A percentile compares a stretch with the other conserved stretches of the same genome.
phyloP scores from a whole-genome alignment of 768 basidiomycete genomes.

The Multifurca ochricompacta region DNA sequence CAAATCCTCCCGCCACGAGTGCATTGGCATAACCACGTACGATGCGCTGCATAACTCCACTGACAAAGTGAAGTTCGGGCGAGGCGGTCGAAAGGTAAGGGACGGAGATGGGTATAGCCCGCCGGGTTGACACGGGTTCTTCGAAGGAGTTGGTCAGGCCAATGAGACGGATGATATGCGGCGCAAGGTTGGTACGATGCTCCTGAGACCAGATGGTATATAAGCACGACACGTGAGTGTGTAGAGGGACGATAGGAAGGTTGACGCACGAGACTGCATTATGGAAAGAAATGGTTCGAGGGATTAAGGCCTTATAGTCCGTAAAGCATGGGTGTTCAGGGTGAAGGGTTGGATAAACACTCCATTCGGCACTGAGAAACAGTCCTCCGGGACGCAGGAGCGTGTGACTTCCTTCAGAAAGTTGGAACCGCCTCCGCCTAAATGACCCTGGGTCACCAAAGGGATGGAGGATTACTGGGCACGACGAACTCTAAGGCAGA shows the following conservation, averaged over 20 bases:
- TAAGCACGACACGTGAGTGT: neutral
- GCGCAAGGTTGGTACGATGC: conserved; percentile 10
- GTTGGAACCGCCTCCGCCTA: conserved; percentile 50
- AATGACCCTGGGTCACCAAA: conserved; percentile 16
- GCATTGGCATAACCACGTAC: conserved; percentile 6
- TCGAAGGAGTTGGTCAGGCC: conserved; percentile 2
- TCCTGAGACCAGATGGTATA: neutral
- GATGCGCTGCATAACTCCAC: conserved; percentile 3
- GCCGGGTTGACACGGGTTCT: conserved; percentile 7
- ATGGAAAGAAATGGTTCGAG: conserved; percentile 10
- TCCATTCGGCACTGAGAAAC: conserved; percentile 60
- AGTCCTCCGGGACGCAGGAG: conserved; percentile 67
- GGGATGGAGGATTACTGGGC: neutral
- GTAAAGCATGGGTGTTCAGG: conserved; percentile 9
- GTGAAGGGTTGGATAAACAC: conserved; percentile 30
- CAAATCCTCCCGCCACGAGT: conserved; percentile 1
- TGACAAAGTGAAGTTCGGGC: neutral
- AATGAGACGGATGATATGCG: conserved; percentile 6
- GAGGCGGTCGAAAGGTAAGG: neutral
- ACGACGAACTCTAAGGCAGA: conserved; percentile 53
- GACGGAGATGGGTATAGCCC: conserved; percentile 14
- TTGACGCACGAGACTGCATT: conserved; percentile 2
- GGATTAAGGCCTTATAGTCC: neutral
- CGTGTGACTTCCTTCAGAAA: conserved; percentile 54
- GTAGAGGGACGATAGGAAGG: neutral